Base-by-base conservation (phyloP, 1,139 yeast genomes). In the Protomyces pachydermus region DNA sequence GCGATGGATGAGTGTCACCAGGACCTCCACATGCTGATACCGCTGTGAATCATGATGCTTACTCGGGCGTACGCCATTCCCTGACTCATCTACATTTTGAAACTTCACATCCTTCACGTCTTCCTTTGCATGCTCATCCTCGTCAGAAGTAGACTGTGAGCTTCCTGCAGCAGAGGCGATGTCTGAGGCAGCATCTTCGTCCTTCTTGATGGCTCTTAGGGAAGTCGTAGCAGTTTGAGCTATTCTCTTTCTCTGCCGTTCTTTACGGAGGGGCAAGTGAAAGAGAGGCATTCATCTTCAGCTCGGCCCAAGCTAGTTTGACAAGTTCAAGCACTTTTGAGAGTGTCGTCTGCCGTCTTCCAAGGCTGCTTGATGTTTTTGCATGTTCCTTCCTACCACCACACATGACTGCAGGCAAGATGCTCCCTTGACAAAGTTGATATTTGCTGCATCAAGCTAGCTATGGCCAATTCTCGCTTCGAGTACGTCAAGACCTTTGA, bases 401-500 rank as follows among this genome's bases (percentile, higher is more conserved):
- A 20, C 23, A 28, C 32, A 28, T 5, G 32, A 28, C 32, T 28
- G 32, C 32, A 3, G 32, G 32, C 32, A 28, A 6, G 9, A 28
- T 28, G 32, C 32, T 28, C 32, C 32, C 32, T 28, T 28, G 8
- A n/a, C n/a, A n/a, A n/a, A n/a, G n/a, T n/a, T n/a, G n/a, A 6
- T 3, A 28, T 28, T 8, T 28, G 8, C 8, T 6, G 8, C 8
- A 28, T 28, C 3, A 28, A 28, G 32, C 32, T 28, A 28, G 14
- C 42, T 3, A 58, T 58, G 91, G 91, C 95, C 37, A 87, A 87
- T 65, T 86, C 91, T 16, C 79, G 88, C 68, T 91, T 81, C 72
- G 97, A 91, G 74, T 93, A 93, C 74, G 98, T 91, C 56, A 86
- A 84, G 70, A 77, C 78, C 66, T 93, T 90, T 74, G 99, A 93